phyloP scores from a whole-genome alignment of 148 eudicot genomes.

The Fagopyrum tataricum region DNA sequence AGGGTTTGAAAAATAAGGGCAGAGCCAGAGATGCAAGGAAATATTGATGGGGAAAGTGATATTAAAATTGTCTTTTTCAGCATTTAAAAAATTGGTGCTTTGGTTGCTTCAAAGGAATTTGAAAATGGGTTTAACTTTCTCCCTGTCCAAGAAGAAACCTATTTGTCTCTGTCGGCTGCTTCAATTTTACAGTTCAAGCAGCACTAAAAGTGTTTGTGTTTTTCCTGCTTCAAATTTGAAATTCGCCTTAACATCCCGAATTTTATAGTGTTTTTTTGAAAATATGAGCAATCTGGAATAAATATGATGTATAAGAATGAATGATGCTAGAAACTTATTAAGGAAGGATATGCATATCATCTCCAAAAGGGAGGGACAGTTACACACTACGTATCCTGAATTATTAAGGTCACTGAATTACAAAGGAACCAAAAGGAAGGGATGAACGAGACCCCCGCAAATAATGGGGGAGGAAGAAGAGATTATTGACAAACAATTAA shows the following conservation, averaged over 20 bases:
- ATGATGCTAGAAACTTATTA: background rate
- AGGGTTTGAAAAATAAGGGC: background rate
- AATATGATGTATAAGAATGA: background rate
- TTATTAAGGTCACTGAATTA: slow-evolving; percentile 3
- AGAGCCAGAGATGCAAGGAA: background rate
- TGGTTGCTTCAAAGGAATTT: background rate
- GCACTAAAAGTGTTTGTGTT: background rate
- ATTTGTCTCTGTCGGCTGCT: slow-evolving; percentile 3
- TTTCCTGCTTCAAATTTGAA: background rate
- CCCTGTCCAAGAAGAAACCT: slow-evolving; percentile 4
- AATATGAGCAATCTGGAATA: too few relatives aligned
- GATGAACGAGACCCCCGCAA: background rate
- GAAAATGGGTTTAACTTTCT: background rate
- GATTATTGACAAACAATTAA: slow-evolving; percentile 8
- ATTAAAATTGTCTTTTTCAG: slow-evolving; percentile 1
- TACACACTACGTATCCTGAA: background rate
- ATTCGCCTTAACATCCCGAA: background rate
- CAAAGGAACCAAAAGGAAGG: background rate
- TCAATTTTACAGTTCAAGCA: background rate
- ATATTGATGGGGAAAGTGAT: background rate
- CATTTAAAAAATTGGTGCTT: background rate
- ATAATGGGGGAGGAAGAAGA: background rate
- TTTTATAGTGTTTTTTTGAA: background rate
- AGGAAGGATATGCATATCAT: background rate
- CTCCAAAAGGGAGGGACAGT: background rate